Conservation (phyloP, 2,329 filamentous ascomycete genomes). For the Verticillium nubilum region DNA sequence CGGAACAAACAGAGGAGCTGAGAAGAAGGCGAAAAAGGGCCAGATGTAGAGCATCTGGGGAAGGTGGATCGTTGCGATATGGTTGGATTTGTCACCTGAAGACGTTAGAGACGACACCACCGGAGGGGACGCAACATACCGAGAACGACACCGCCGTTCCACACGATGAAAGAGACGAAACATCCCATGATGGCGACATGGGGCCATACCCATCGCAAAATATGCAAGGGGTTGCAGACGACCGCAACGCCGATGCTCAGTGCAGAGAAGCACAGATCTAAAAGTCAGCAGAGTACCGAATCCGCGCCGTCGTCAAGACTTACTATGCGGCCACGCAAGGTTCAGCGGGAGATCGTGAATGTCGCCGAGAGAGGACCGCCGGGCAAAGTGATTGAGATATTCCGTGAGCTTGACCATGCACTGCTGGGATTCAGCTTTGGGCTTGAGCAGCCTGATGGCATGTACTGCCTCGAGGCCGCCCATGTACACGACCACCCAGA, state of each 20-base stretch:
- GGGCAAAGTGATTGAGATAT: constrained; percentile 30
- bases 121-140: constrained; percentile 41
- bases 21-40: constrained; percentile 87
- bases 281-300: neutral
- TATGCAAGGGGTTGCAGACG: constrained; percentile 37
- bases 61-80: constrained; percentile 81
- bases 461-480: constrained; percentile 55
- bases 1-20: constrained; percentile 66
- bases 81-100: constrained; percentile 86
- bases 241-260: constrained; percentile 60
- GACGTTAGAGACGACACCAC: constrained; percentile 17
- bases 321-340: constrained; percentile 45
- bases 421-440: constrained; percentile 22
- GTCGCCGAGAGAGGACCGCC: constrained; percentile 42
- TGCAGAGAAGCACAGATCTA: constrained; percentile 51
- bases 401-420: constrained; percentile 23
- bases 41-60: constrained; percentile 95
- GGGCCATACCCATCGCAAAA: constrained; percentile 48
- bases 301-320: constrained; percentile 8
- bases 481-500: constrained; percentile 83
- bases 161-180: constrained; percentile 72
- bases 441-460: constrained; percentile 39
- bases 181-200: constrained; percentile 56
- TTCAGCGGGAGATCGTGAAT: constrained; percentile 50
- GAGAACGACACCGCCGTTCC: constrained; percentile 89